A percentile compares a stretch with the other conserved stretches of the same genome.
Conservation (phyloP, 1,284 basidiomycete genomes). For the Cutaneotrichosporon sp. region DNA sequence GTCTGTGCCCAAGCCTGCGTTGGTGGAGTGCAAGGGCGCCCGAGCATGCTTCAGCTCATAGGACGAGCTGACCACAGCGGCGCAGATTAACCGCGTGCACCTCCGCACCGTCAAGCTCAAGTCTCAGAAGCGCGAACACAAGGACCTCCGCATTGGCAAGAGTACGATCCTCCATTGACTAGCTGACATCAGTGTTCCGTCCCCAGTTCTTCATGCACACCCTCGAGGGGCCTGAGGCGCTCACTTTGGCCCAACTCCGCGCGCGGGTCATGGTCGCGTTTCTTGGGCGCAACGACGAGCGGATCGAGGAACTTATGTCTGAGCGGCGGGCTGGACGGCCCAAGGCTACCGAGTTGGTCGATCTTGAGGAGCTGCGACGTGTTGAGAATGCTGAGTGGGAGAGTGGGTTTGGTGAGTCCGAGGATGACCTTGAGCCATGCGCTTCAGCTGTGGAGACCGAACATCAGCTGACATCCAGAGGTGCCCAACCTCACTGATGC, state of each 20-base stretch:
- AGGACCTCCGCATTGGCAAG: conserved; percentile 49
- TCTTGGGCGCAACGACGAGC: conserved; percentile 69
- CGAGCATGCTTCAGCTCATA: not conserved
- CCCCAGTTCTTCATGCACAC: conserved; percentile 77
- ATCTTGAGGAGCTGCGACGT: conserved; percentile 69
- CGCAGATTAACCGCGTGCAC: conserved; percentile 69
- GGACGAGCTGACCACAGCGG: conserved; percentile 55
- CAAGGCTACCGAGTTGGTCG: conserved; percentile 67
- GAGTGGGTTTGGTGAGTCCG: conserved; percentile 72
- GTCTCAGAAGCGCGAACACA: conserved; percentile 58
- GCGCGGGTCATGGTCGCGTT: conserved; percentile 67
- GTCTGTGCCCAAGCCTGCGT: conserved; percentile 3
- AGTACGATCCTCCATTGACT: conserved; percentile 11
- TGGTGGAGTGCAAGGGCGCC: too few species aligned
- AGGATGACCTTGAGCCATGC: too few species aligned
- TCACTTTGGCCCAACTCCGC: conserved; percentile 70
- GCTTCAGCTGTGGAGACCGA: not conserved
- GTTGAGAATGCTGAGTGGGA: conserved; percentile 72
- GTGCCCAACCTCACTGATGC: conserved; percentile 77
- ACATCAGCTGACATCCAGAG: conserved; percentile 57
- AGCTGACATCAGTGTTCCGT: conserved; percentile 60
- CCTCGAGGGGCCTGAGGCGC: conserved; percentile 59
- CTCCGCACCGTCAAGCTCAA: conserved; percentile 69
- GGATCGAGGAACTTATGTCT: conserved; percentile 64
- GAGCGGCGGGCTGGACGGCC: conserved; percentile 72